A percentile compares a stretch with the other conserved stretches of the same genome.
Conservation (phyloP, 805 yeast species). For the Hagleromyces aurorensis region DNA sequence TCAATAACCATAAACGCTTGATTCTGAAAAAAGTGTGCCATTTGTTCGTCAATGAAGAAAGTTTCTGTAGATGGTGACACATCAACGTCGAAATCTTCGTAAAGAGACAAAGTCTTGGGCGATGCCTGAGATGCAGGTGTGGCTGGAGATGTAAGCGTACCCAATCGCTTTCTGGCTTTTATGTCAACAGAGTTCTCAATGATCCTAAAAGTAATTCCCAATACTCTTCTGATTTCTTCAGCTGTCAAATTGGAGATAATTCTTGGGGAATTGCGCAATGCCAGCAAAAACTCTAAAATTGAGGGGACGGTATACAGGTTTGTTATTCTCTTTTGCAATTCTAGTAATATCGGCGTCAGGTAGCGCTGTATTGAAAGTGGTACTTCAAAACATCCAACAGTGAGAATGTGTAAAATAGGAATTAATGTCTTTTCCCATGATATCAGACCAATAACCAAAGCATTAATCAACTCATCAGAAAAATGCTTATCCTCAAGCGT, state of each 20-base stretch:
- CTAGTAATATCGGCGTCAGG: conserved; percentile 59
- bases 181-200: conserved; percentile 62
- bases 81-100: conserved; percentile 46
- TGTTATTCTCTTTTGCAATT: conserved; percentile 67
- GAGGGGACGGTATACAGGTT: conserved; percentile 62
- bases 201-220: conserved; percentile 75
- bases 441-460: conserved; percentile 52
- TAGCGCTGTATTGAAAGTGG: conserved; percentile 66
- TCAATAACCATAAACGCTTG: conserved; percentile 63
- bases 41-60: conserved; percentile 38
- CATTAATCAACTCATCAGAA: conserved; percentile 54
- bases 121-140: too few species aligned
- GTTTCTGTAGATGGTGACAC: conserved; percentile 45
- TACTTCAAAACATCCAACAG: conserved; percentile 72
- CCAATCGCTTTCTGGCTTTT: conserved; percentile 10
- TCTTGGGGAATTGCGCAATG: conserved; percentile 57
- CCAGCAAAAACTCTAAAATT: conserved; percentile 63
- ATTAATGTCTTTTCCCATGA: conserved; percentile 76
- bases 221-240: conserved; percentile 71
- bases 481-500: conserved; percentile 45
- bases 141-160: conserved; percentile 2
- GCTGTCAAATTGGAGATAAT: conserved; percentile 63
- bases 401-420: conserved; percentile 68
- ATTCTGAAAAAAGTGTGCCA: conserved; percentile 53
- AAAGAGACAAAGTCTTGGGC: too few species aligned